Conservation (phyloP, 2,329 filamentous ascomycete species). For the Graphiopsis chlorocephala region DNA sequence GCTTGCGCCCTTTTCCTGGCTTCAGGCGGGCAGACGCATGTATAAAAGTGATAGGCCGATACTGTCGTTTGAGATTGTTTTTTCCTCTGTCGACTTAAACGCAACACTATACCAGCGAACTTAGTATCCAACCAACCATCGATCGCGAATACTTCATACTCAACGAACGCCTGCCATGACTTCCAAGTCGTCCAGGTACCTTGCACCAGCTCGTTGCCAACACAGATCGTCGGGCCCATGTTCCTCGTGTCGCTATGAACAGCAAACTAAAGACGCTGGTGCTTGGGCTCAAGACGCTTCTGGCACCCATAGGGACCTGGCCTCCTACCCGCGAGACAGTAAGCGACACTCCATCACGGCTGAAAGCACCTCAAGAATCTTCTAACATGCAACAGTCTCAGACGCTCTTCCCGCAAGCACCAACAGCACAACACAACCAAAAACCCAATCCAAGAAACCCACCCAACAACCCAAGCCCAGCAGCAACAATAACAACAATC, state of each 20-base stretch:
- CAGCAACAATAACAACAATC: background rate
- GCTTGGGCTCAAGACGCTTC: background rate
- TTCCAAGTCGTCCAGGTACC: background rate
- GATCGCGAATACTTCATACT: background rate
- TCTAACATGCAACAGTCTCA: background rate
- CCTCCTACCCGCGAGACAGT: slow-evolving; percentile 5
- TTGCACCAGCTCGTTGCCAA: background rate
- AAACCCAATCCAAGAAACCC: background rate
- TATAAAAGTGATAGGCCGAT: background rate
- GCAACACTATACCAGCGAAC: background rate
- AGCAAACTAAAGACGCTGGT: background rate
- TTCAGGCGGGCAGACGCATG: background rate
- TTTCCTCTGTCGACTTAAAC: background rate
- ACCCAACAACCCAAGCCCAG: background rate
- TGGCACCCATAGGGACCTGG: background rate
- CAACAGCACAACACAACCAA: background rate
- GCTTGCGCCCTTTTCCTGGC: background rate
- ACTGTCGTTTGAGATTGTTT: background rate
- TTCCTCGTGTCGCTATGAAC: background rate
- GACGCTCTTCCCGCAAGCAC: background rate
- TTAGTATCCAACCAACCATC: background rate
- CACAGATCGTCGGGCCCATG: background rate
- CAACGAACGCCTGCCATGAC: background rate
- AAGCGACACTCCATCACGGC: too few relatives aligned
- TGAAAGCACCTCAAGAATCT: too few relatives aligned